Evolutionary conservation across 2,329 filamentous ascomycete genomes (phyloP).

Genomic region (Verticillium klebahnii): DNA sequence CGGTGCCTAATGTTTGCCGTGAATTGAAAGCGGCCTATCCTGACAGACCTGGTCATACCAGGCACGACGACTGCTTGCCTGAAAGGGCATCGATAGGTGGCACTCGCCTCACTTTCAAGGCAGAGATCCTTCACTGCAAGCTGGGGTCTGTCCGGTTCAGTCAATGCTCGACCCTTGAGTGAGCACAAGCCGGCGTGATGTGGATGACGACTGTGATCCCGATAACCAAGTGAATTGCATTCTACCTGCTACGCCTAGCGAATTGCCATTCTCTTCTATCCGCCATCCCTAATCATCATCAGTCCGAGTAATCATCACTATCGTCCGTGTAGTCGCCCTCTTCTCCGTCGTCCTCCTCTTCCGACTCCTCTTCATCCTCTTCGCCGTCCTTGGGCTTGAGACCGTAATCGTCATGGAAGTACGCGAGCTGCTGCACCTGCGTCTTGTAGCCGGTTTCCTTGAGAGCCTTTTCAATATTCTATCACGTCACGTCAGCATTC

Average conservation of each 20-base stretch:
- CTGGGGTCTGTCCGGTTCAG: too few species aligned
- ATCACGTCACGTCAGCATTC: slow-evolving; percentile 4
- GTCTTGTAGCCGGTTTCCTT: slow-evolving; percentile 73
- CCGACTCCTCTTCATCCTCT: slow-evolving; percentile 53
- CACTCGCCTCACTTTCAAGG: too few species aligned
- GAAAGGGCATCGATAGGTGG: too few species aligned
- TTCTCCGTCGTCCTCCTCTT: slow-evolving; percentile 52
- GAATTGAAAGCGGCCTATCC: too few species aligned
- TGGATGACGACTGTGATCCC: too few species aligned
- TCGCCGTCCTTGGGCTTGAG: slow-evolving; percentile 59
- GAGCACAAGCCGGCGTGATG: too few species aligned
- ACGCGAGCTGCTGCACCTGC: slow-evolving; percentile 65
- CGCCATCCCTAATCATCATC: neutral
- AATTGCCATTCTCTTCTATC: neutral
- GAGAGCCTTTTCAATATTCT: slow-evolving; percentile 75
- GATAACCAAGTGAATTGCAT: neutral
- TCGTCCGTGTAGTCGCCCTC: slow-evolving; percentile 27
- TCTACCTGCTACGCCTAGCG: neutral
- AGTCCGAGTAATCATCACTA: slow-evolving; percentile 25
- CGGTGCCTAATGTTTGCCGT: too few species aligned
- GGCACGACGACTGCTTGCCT: too few species aligned
- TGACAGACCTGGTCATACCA: too few species aligned
- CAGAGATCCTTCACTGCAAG: too few species aligned
- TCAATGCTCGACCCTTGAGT: too few species aligned
- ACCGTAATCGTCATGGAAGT: slow-evolving; percentile 90